Evolutionary conservation across 2,329 filamentous ascomycete genomes (phyloP), one percentile per base, ranked within the genome.

Genomic region (Penicillium oxalicum): DNA sequence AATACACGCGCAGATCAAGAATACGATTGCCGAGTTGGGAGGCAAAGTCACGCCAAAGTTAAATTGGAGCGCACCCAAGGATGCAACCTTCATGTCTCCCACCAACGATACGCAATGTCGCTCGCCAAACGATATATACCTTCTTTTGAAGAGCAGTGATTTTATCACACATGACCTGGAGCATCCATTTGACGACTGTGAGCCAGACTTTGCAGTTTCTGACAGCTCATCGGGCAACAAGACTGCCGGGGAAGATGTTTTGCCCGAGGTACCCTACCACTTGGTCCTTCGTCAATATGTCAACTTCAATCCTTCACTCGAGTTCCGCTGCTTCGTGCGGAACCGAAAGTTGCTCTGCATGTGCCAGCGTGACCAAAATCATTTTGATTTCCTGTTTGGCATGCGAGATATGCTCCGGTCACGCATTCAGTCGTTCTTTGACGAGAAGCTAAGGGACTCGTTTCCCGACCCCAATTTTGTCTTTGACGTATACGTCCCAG

Each of bases 51-150:
- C 87, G 1, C 93, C 93, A 0, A 98, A 98, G 70, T 75, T 98
- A 40, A 97, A 97, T 73, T 98, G 93, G 93, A 96, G 91, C 5
- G 85, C 90, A 4, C 93, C 93, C 4, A 95, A 96, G 68, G 93
- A 98, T 65, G 93, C 93, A 7, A 88, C 87, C 24, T 96, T 90
- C 86, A 96, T 98, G 69, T 70, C 84, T 70, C 71, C 80, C 66
- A 91, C 77, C 70, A 98, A 98, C 69, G 94, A 88, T 40, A 86
- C 96, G 72, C 89, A 95, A 68, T 98, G 93, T 70, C 84, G 83
- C 4, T 83, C 82, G 0, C 82, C 93, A 2, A 94, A 93, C 66
- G 93, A 98, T 62, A 82, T 98, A 39, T 98, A 97, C 64, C 78
- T 97, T 12, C 79, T 98, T 1, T 78, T 98, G 11, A 98, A 98